phyloP scores from a whole-genome alignment of 331 rosid species.

The Quercus lobata region DNA sequence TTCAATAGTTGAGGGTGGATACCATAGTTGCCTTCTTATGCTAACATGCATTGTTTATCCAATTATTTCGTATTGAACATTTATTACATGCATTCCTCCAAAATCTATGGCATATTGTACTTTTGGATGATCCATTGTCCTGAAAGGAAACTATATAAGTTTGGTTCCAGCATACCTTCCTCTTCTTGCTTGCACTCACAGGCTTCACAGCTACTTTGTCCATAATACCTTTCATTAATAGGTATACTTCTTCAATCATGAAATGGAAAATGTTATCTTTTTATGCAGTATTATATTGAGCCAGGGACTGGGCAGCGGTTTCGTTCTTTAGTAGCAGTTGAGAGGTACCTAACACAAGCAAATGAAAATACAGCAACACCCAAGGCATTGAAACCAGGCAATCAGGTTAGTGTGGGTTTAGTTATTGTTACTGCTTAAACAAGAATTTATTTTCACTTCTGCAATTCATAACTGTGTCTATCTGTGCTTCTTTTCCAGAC shows the following conservation, averaged over 20 bases:
- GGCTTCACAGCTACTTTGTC: not conserved
- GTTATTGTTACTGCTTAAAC: not conserved
- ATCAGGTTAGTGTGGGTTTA: constrained; percentile 6
- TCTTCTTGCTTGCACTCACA: not conserved
- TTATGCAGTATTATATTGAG: constrained; percentile 39
- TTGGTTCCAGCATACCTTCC: not conserved
- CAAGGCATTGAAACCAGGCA: constrained; percentile 29
- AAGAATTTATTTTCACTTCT: constrained; percentile 8
- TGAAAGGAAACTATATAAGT: not conserved
- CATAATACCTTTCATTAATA: not conserved
- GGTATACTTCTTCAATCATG: not conserved
- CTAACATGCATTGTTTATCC: not conserved
- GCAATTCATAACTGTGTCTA: constrained; percentile 2
- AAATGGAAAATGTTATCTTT: constrained; percentile 1
- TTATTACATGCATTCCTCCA: not conserved
- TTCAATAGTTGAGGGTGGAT: no score
- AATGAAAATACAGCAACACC: constrained; percentile 18
- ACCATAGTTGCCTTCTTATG: no score
- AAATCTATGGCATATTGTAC: not conserved
- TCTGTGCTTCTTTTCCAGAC: constrained; percentile 35
- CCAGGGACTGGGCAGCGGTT: constrained; percentile 36
- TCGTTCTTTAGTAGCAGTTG: constrained; percentile 35
- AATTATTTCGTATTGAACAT: not conserved
- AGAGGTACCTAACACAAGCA: constrained; percentile 29
- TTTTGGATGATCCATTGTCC: not conserved